Base-by-base conservation (phyloP, 2,329 filamentous ascomycete genomes). In the Didymella keratinophila region DNA sequence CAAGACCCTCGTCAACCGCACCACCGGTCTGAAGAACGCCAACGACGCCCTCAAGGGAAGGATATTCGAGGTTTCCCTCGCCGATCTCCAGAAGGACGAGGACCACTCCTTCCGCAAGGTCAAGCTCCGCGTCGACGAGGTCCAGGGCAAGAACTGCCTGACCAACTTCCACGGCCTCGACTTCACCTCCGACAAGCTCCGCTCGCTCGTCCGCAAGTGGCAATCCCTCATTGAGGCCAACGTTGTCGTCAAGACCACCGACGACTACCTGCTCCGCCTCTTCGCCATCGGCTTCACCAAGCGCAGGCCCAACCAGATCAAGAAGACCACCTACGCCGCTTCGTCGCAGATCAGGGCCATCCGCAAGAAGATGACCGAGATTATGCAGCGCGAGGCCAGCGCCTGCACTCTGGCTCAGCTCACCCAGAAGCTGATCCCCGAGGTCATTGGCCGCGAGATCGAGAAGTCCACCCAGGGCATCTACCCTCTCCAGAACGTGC, bases 91-190 rank as follows among this genome's bases (percentile, higher is more conserved):
- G 86, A 98, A 97, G 86, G 95, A 99, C 81, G 95, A 99, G 87
- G 95, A 98, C 84, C 95, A 99, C 83, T 88, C 95, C 63, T 99
- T 98, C 91, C 94, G 95, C 85, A 99, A 99, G 88, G 87, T 99
- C 81, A 97, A 96, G 88, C 93, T 99, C 80, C 89, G 95, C 71
- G 92, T 98, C 76, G 95, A 99, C 79, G 95, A 99, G 85, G 89
- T 99, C 68, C 95, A 99, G 86, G 95, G 95, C 87, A 97, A 97
- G 89, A 98, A 97, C 90, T 98, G 95, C 86, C 85, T 99, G 83
- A 98, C 95, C 87, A 97, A 97, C 89, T 99, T 99, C 91, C 93
- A 99, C 89, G 95, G 95, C 75, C 89, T 99, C 81, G 95, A 99
- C 86, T 98, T 99, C 90, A 99, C 95, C 80, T 97, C 95, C 75